phyloP scores from a whole-genome alignment of 2,329 filamentous ascomycete species.

The Diplodia seriata region DNA sequence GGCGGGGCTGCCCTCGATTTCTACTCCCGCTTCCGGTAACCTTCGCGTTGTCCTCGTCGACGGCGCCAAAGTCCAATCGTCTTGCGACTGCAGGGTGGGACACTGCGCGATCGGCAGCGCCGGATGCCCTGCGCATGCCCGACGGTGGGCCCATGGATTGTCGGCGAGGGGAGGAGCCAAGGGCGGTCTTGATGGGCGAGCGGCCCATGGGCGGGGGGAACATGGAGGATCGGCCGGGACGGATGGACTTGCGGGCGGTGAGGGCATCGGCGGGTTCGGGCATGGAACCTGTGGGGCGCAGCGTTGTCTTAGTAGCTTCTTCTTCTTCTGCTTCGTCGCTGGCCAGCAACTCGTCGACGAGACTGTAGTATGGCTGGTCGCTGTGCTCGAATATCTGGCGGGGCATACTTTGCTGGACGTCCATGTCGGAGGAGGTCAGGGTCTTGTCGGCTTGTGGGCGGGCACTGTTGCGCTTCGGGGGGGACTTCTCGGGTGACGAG shows the following conservation, averaged over 20 bases:
- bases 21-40: conserved; percentile 41
- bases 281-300: conserved; percentile 52
- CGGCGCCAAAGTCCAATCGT: conserved; percentile 59
- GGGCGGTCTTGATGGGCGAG: conserved; percentile 70
- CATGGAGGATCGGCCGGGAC: conserved; percentile 47
- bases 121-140: conserved; percentile 52
- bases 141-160: conserved; percentile 64
- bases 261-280: conserved; percentile 56
- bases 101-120: conserved; percentile 42
- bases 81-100: conserved; percentile 58
- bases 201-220: conserved; percentile 59
- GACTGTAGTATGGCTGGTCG: not conserved
- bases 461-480: conserved; percentile 46
- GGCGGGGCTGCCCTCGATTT: conserved; percentile 41
- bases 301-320: conserved; percentile 10
- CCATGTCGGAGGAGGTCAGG: conserved; percentile 65
- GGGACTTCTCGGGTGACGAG: conserved; percentile 77
- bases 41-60: conserved; percentile 41
- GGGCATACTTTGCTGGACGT: conserved; percentile 66
- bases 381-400: not conserved
- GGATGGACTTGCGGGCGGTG: conserved; percentile 55
- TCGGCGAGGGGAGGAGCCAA: conserved; percentile 65
- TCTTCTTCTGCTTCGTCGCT: conserved; percentile 22
- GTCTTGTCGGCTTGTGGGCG: conserved; percentile 49
- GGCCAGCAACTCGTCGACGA: conserved; percentile 16